A percentile compares a stretch with the other conserved stretches of the same genome.
Evolutionary conservation across 225 moss, liverwort and hornwort genomes (phyloP).

Genomic region (Physcomitrellopsis africana): DNA sequence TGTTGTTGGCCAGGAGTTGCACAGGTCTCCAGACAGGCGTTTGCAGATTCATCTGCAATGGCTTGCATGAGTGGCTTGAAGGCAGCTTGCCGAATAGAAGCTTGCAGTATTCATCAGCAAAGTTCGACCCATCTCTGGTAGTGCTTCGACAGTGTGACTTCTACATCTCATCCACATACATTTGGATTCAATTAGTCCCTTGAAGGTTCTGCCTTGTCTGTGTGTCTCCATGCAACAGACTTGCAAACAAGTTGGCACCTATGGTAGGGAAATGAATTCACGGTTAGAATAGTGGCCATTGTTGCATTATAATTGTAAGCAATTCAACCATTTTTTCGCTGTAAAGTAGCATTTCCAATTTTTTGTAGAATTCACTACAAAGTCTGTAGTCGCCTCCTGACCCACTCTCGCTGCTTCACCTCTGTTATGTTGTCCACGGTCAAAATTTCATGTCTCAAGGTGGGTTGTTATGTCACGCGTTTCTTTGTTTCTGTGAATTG

Average conservation of each 20-base stretch:
- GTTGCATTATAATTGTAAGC: slow-evolving; percentile 36
- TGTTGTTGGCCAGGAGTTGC: neutral
- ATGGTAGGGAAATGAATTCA: neutral
- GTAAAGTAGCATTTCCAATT: slow-evolving; percentile 39
- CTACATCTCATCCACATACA: slow-evolving; percentile 36
- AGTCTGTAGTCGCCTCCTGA: neutral
- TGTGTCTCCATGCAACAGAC: slow-evolving; percentile 33
- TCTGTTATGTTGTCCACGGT: too few relatives aligned
- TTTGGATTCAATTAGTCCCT: slow-evolving; percentile 16
- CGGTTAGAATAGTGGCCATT: slow-evolving; percentile 28
- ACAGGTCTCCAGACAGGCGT: slow-evolving; percentile 27
- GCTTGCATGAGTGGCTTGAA: slow-evolving; percentile 17
- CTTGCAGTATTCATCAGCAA: slow-evolving; percentile 28
- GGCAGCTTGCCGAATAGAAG: slow-evolving; percentile 16
- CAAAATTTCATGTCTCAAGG: too few relatives aligned
- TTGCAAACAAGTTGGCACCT: slow-evolving; percentile 45
- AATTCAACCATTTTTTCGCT: slow-evolving; percentile 52
- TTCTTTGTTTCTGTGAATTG: too few relatives aligned
- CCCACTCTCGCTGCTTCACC: neutral
- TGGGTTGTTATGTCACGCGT: too few relatives aligned
- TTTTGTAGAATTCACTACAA: slow-evolving; percentile 11
- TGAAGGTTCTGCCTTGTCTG: slow-evolving; percentile 44
- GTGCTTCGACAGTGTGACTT: slow-evolving; percentile 21
- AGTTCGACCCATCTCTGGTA: slow-evolving; percentile 6
- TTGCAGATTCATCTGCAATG: slow-evolving; percentile 17